Evolutionary conservation across 1,284 basidiomycete species (phyloP).

Genomic region (Cystobasidium sp.): DNA sequence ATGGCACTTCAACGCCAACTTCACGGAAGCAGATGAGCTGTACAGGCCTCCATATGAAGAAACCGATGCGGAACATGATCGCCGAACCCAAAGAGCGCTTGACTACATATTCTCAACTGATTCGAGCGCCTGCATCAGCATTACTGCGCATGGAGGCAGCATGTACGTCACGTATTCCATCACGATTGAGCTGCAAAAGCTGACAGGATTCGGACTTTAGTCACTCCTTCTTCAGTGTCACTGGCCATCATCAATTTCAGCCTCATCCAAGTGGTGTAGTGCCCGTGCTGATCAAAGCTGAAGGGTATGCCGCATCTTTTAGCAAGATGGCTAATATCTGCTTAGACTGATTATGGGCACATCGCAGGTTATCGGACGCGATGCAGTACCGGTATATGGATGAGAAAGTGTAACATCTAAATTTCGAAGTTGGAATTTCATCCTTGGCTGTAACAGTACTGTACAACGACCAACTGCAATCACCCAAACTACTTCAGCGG

Average conservation of each 20-base stretch:
- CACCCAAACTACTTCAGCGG: background rate
- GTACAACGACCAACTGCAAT: background rate
- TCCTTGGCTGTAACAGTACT: too few species aligned
- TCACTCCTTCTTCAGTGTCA: constrained; percentile 52
- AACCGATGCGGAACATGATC: constrained; percentile 63
- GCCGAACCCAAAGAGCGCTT: constrained; percentile 65
- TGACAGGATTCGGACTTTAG: background rate
- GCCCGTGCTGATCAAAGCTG: constrained; percentile 44
- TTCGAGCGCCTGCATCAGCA: constrained; percentile 56
- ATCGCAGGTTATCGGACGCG: background rate
- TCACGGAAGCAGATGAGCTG: constrained; percentile 64
- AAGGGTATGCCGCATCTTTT: background rate
- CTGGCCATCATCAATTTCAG: constrained; percentile 49
- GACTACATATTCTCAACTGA: constrained; percentile 60
- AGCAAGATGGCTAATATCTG: background rate
- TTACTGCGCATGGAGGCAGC: constrained; percentile 60
- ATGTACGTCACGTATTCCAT: constrained; percentile 54
- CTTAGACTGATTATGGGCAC: too few species aligned
- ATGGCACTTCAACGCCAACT: constrained; percentile 68
- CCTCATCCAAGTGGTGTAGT: constrained; percentile 53
- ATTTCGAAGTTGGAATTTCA: background rate
- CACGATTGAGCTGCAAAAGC: background rate
- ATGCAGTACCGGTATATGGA: background rate
- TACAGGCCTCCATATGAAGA: constrained; percentile 67
- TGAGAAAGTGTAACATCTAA: constrained; percentile 12